Base-by-base conservation (phyloP, 345 rosid genomes). In the Zanthoxylum bungeanum region DNA sequence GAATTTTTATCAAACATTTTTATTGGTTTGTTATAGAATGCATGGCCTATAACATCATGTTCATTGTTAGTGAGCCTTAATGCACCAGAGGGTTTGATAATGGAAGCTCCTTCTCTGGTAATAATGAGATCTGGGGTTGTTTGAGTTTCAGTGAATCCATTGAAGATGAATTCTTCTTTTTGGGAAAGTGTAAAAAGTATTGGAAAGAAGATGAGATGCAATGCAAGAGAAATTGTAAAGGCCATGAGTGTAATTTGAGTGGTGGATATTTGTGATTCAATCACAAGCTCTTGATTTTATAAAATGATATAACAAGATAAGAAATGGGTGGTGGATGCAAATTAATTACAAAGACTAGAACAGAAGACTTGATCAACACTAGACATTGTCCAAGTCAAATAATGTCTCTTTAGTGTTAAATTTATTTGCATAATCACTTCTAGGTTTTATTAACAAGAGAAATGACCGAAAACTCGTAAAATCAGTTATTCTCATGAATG, bases 51-150 rank as follows among this genome's bases (percentile, higher is more conserved):
- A 44, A 40, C 58, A 7, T 75, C 0, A 1, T 30, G 19, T 24
- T 82, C 56, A 21, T 4, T 19, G 77, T 77, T 76, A 8, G 95
- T 87, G 66, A 89, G 95, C 73, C 74, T 75, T n/a, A n/a, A 70
- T 12, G 68, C 78, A 7, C 94, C 85, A 22, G 55, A 75, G 27
- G 79, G 34, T 61, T 59, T 74, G 75, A 76, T 2, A n/a, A 69
- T 49, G 5, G 89, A 78, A 66, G 76, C 85, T 25, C 77, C 56
- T 1, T 75, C 73, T 39, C 40, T n/a, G n/a, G n/a, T 44, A 44
- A 16, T 80, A 39, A 10, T n/a, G 1, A 84, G 75, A 1, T 21
- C 3, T 27, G 69, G 24, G 27, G 25, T 0, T 6, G 4, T 7
- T 33, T 36, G 50, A 0, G 19, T 30, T 47, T 65, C 76, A 40